Evolutionary conservation across 116 monocot species (phyloP).

Genomic region (Zostera marina): DNA sequence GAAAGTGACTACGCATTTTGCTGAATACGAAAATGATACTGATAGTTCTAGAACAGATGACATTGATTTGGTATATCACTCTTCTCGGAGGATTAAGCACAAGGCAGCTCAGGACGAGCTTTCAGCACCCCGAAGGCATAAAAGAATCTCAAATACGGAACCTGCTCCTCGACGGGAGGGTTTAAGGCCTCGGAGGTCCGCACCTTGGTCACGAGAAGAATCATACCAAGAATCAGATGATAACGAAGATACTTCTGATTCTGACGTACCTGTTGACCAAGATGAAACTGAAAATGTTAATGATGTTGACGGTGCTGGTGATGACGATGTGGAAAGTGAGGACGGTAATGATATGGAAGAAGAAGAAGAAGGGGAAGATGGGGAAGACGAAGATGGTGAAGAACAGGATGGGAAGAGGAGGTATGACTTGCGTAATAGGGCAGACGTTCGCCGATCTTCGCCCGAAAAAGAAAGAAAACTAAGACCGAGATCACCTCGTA

Average conservation of each 20-base stretch:
- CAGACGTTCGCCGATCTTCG: constrained; percentile 67
- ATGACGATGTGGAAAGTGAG: constrained; percentile 45
- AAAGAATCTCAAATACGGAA: constrained; percentile 24
- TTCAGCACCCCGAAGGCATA: constrained; percentile 24
- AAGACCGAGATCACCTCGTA: constrained; percentile 57
- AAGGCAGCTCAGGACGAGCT: constrained; percentile 46
- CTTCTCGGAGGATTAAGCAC: constrained; percentile 48
- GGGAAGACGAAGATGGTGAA: constrained; percentile 69
- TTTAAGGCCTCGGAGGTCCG: constrained; percentile 62
- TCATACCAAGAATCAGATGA: constrained; percentile 62
- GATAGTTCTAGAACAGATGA: constrained; percentile 82
- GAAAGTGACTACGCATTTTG: constrained; percentile 66
- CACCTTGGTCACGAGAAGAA: constrained; percentile 20
- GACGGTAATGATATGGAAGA: constrained; percentile 50
- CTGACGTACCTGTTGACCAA: constrained; percentile 45
- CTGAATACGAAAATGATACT: constrained; percentile 73
- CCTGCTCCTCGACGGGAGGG: constrained; percentile 74
- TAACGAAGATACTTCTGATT: constrained; percentile 74
- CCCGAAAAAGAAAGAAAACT: constrained; percentile 80
- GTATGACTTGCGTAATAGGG: constrained; percentile 82
- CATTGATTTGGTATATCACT: constrained; percentile 81
- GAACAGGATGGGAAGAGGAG: constrained; percentile 82
- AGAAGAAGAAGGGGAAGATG: constrained; percentile 57
- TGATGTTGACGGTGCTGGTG: constrained; percentile 49
- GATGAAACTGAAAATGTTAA: constrained; percentile 79